phyloP scores from a whole-genome alignment of 169 alveolate genomes.

The Babesia caballi region DNA sequence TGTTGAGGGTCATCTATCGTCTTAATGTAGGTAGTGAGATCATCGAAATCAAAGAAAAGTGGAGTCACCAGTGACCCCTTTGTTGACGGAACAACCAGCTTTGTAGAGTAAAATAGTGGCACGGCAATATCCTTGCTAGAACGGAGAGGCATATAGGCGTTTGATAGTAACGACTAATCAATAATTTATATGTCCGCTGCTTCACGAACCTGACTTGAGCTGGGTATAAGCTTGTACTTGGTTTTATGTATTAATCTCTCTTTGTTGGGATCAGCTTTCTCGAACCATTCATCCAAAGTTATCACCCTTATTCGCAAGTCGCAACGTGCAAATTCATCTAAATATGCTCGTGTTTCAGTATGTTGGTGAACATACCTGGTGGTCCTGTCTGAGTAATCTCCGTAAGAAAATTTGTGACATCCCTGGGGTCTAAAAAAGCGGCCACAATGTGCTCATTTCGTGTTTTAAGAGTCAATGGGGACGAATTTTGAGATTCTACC shows the following conservation, averaged over 20 bases:
- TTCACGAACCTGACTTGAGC: constrained; percentile 35
- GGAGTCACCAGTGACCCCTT: background rate
- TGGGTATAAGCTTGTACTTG: constrained; percentile 38
- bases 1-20: constrained; percentile 3
- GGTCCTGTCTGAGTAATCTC: constrained; percentile 8
- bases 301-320: background rate
- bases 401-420: constrained; percentile 36
- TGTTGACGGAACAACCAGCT: background rate
- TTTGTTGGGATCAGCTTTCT: constrained; percentile 36
- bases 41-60: constrained; percentile 41
- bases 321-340: background rate
- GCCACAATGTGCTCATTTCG: background rate
- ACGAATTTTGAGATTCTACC: constrained; percentile 12
- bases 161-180: background rate
- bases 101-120: constrained; percentile 24
- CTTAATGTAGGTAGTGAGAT: constrained; percentile 4
- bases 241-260: background rate
- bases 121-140: background rate
- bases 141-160: constrained; percentile 11
- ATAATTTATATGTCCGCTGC: too few species aligned
- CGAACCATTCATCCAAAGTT: constrained; percentile 37
- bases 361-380: background rate
- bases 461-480: background rate
- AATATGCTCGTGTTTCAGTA: background rate
- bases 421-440: constrained; percentile 37